Base-by-base conservation (phyloP, 1,139 yeast species). In the Saccharomyces hybrid region DNA sequence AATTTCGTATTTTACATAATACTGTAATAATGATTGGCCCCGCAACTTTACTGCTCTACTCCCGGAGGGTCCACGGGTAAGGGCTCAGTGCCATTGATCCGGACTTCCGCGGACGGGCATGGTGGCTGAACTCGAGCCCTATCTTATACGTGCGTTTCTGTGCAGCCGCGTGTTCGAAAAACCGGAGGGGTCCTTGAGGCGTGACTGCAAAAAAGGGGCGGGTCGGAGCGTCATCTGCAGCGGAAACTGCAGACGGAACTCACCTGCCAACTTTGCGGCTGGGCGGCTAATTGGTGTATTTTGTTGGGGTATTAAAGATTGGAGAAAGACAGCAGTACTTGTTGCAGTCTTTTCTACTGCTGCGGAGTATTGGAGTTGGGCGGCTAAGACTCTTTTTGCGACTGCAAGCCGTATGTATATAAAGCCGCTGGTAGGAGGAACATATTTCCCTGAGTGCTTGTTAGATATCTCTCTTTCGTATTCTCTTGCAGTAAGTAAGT, bases 191-290 rank as follows among this genome's bases (percentile, higher is more conserved):
- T 9, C 44, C 44, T 38, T 9, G 16, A 38, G 44, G 44, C 21
- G 24, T 38, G 44, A 38, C 44, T 38, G 11, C 44, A 6, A 16
- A 38, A 38, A 38, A 38, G 24, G 44, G 44, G 44, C 44, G 44
- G 44, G n/a, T n/a, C 9, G 44, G 44, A 38, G 19, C 24, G 44
- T 38, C 44, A 38, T 38, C 44, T 38, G 44, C 44, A 38, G 44
- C 7, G 26, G 12, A 12, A 38, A 19, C 11, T 38, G 21, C 44
- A n/a, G 11, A 19, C 19, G 2, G 12, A 38, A 24, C 26, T 38
- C 9, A 3, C 3, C 19, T 38, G 9, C 44, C 44, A 38, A 21
- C 16, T 38, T 38, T 16, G 44, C 44, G 44, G 26, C 19, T 38
- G 24, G 44, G 44, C 44, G 44, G 44, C 44, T 38, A 38, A 16